Percentiles rank a stretch among this genome's conserved stretches.
Evolutionary conservation across 805 yeast genomes (phyloP).

Genomic region (Isabelozyma pseudorhagii): DNA sequence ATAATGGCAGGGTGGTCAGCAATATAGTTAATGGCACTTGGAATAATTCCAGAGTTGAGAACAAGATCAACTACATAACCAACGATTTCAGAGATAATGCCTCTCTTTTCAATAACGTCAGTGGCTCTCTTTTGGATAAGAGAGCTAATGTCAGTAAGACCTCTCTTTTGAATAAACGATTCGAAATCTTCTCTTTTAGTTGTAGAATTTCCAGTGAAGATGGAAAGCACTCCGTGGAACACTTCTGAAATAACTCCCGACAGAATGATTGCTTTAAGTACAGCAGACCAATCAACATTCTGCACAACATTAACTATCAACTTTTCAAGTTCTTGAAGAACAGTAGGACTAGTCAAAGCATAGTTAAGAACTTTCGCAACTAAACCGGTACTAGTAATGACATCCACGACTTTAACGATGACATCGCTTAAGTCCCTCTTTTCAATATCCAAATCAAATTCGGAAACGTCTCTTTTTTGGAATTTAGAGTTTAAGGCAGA

Average conservation of each 20-base stretch:
- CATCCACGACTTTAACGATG: background rate
- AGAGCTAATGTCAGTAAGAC: background rate
- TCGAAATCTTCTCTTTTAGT: background rate
- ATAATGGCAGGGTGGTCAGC: constrained; percentile 12
- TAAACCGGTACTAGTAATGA: constrained; percentile 6
- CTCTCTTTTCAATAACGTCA: no score
- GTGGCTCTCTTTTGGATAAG: no score
- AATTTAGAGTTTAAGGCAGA: background rate
- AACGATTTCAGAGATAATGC: background rate
- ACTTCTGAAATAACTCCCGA: constrained; percentile 20
- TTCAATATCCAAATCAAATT: constrained; percentile 1
- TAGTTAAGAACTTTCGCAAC: constrained; percentile 12
- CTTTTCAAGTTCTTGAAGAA: constrained; percentile 12
- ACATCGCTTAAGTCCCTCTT: background rate
- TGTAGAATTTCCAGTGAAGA: background rate
- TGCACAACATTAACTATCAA: constrained; percentile 18
- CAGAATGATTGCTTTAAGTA: constrained; percentile 21
- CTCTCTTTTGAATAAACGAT: background rate
- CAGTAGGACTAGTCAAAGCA: constrained; percentile 13
- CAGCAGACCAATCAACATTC: constrained; percentile 15
- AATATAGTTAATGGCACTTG: constrained; percentile 12
- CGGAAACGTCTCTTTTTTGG: background rate
- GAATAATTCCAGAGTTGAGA: constrained; percentile 7
- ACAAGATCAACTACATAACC: background rate
- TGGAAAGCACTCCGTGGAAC: constrained; percentile 8